Conservation (phyloP, 805 yeast genomes). For the Saccharomycopsis sp. region DNA sequence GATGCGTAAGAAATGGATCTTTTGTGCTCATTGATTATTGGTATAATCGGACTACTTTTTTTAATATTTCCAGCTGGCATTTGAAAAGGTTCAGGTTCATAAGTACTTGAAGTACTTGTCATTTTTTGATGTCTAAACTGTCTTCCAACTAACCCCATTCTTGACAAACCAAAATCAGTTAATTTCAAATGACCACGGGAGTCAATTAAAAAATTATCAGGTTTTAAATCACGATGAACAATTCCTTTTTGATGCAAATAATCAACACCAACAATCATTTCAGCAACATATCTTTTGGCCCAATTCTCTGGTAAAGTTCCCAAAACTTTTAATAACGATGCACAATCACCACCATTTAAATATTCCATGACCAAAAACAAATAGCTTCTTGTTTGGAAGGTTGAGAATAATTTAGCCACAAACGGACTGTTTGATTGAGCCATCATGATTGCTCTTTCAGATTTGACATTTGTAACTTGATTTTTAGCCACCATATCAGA, state of each 20-base stretch:
- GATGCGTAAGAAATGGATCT: constrained; percentile 20
- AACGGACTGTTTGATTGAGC: constrained; percentile 87
- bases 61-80: constrained; percentile 1
- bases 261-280: constrained; percentile 80
- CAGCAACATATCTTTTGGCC: constrained; percentile 80
- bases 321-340: constrained; percentile 70
- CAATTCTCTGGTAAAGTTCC: constrained; percentile 81
- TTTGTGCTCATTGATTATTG: constrained; percentile 13
- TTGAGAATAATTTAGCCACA: constrained; percentile 80
- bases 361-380: constrained; percentile 94
- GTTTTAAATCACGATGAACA: constrained; percentile 91
- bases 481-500: constrained; percentile 96
- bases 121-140: constrained; percentile 24
- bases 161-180: constrained; percentile 89
- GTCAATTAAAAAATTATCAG: constrained; percentile 86
- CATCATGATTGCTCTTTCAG: constrained; percentile 98
- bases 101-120: constrained; percentile 1
- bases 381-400: constrained; percentile 82
- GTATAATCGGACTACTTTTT: constrained; percentile 9
- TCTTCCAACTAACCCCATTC: constrained; percentile 81
- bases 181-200: constrained; percentile 79
- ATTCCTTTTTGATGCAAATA: constrained; percentile 84
- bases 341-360: constrained; percentile 91
- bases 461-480: constrained; percentile 87
- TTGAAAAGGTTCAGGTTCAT: constrained; percentile 10